These are phyloP conservation scores for Mycena indigotica DNA, from an alignment of 768 basidiomycete species.

Conservation along the genomic window DNA sequence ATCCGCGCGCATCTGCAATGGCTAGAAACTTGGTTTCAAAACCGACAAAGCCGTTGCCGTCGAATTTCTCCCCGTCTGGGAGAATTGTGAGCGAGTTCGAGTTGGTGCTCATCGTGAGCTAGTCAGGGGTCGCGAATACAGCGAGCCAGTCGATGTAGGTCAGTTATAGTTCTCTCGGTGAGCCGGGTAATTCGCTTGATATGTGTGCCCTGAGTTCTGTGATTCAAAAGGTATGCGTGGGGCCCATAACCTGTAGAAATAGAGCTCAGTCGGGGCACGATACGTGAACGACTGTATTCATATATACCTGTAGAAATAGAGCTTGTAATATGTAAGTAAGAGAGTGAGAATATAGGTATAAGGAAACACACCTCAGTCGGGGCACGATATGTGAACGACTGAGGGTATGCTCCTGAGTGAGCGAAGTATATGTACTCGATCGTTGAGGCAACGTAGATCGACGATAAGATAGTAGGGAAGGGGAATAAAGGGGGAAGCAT, in stretches of 20 bases:
- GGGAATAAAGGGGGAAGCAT: background rate
- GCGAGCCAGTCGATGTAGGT: background rate
- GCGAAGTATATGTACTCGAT: background rate
- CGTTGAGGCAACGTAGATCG: background rate
- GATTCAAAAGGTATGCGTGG: background rate
- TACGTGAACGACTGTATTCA: background rate
- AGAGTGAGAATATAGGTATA: background rate
- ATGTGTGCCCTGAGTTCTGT: background rate
- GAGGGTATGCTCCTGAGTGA: background rate
- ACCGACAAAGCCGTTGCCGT: background rate
- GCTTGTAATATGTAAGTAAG: background rate
- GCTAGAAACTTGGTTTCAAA: slow-evolving; percentile 1
- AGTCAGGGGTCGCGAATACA: background rate
- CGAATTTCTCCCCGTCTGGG: slow-evolving; percentile 1
- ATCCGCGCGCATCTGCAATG: background rate
- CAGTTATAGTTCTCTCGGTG: background rate
- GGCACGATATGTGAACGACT: background rate
- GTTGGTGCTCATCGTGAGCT: too few relatives aligned
- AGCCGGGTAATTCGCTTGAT: background rate
- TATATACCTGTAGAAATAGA: background rate
- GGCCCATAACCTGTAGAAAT: slow-evolving; percentile 2
- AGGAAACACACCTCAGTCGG: background rate
- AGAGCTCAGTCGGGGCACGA: background rate
- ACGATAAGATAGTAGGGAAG: background rate
- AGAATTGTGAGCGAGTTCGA: background rate